Percentiles rank a stretch among this genome's conserved stretches.
phyloP scores from a whole-genome alignment of 2,329 filamentous ascomycete genomes.

The Hymenoscyphus scutula region DNA sequence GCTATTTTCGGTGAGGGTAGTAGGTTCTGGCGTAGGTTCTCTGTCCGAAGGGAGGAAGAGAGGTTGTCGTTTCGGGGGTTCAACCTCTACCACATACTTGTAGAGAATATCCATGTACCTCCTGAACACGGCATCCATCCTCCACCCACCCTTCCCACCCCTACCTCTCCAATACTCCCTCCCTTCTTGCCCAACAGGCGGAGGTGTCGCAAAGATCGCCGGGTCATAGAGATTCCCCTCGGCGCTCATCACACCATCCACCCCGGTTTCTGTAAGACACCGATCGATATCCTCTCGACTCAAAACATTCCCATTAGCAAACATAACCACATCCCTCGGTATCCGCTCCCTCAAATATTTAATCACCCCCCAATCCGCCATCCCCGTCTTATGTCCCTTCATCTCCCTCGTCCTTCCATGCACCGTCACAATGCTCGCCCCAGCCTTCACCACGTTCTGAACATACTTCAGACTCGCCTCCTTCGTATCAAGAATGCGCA shows the following conservation, averaged over 20 bases:
- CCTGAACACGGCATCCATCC: conserved; percentile 82
- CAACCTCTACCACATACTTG: conserved; percentile 65
- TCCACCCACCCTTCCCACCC: conserved; percentile 78
- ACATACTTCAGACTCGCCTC: conserved; percentile 90
- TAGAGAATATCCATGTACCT: conserved; percentile 91
- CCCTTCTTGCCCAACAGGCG: conserved; percentile 61
- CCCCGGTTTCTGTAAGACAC: conserved; percentile 81
- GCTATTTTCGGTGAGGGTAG: conserved; percentile 13
- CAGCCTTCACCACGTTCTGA: conserved; percentile 78
- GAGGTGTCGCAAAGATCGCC: conserved; percentile 73
- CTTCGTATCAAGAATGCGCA: conserved; percentile 80
- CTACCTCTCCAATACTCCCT: conserved; percentile 83
- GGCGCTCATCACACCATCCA: conserved; percentile 91
- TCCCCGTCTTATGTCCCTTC: conserved; percentile 90
- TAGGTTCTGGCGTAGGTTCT: conserved; percentile 32
- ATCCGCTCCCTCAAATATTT: conserved; percentile 78
- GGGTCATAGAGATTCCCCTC: conserved; percentile 95
- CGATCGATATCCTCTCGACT: conserved; percentile 72
- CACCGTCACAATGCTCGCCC: conserved; percentile 89
- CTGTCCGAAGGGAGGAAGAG: conserved; percentile 63
- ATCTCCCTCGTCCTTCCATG: conserved; percentile 87
- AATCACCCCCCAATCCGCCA: conserved; percentile 90
- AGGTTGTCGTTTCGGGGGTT: conserved; percentile 65
- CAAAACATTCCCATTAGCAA: conserved; percentile 94
- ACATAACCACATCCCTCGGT: conserved; percentile 84